phyloP scores from a whole-genome alignment of 108 stramenopile genomes.

The Cyclotella baltica region DNA sequence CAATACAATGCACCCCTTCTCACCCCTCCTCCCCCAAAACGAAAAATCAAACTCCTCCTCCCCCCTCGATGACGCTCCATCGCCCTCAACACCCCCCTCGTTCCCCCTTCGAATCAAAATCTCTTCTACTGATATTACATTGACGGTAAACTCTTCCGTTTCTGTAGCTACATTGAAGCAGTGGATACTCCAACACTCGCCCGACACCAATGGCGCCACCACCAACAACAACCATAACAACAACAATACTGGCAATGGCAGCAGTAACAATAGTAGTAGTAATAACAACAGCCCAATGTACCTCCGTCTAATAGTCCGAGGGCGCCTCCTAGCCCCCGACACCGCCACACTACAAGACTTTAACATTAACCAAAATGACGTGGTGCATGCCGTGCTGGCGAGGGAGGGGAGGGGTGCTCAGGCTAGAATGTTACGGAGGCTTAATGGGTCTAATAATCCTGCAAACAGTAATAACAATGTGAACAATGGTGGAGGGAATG shows the following conservation, averaged over 20 bases:
- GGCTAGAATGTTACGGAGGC: constrained; percentile 27
- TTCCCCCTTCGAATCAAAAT: constrained; percentile 40
- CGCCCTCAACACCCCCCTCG: background rate
- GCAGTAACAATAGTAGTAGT: background rate
- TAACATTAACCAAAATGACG: constrained; percentile 56
- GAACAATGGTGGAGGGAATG: constrained; percentile 13
- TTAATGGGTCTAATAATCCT: constrained; percentile 18
- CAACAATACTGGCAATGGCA: background rate
- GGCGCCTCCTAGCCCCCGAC: constrained; percentile 81
- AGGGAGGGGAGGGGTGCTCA: constrained; percentile 49
- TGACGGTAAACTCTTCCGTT: constrained; percentile 1
- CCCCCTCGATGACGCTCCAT: background rate
- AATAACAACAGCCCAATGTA: constrained; percentile 47
- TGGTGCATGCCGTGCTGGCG: constrained; percentile 81
- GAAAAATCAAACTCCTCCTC: background rate
- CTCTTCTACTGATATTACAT: constrained; percentile 13
- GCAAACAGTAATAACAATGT: background rate
- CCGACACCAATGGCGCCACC: too few relatives aligned
- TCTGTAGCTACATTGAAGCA: constrained; percentile 24
- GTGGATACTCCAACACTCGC: constrained; percentile 20
- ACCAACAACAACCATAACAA: background rate
- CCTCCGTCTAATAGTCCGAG: constrained; percentile 77
- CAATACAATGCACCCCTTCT: constrained; percentile 3
- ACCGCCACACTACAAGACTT: constrained; percentile 57
- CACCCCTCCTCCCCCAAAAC: constrained; percentile 1